phyloP scores from a whole-genome alignment of 371 early-diverging fungal species.

The Synchytrium microbalum region DNA sequence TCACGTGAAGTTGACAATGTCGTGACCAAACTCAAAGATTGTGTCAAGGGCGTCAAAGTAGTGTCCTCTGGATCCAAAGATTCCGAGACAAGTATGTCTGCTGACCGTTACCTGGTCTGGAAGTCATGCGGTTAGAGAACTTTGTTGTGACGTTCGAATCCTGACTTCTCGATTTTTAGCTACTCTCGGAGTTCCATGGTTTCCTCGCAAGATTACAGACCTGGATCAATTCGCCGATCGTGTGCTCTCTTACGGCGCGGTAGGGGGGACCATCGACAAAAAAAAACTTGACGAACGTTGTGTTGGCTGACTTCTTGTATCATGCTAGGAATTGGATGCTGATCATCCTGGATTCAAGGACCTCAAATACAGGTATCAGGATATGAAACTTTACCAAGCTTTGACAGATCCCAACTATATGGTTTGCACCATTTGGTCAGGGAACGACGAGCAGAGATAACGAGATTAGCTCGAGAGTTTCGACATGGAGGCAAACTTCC shows the following conservation, averaged over 20 bases:
- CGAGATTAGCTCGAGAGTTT: slow-evolving; percentile 74
- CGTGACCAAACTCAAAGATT: slow-evolving; percentile 44
- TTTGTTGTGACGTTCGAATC: too few relatives aligned
- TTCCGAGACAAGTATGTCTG: slow-evolving; percentile 2
- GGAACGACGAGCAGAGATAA: slow-evolving; percentile 77
- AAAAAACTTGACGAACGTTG: slow-evolving; percentile 3
- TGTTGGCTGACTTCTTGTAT: neutral
- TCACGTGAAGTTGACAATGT: slow-evolving; percentile 46
- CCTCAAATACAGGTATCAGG: slow-evolving; percentile 76
- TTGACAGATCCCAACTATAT: too few relatives aligned
- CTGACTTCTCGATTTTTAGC: neutral
- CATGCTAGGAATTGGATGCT: slow-evolving; percentile 54
- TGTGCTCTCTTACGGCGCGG: slow-evolving; percentile 88
- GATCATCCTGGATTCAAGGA: slow-evolving; percentile 95
- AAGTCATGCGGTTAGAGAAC: too few relatives aligned
- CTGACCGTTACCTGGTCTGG: neutral
- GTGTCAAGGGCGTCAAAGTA: slow-evolving; percentile 52
- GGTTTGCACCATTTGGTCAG: too few relatives aligned
- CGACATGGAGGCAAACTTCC: slow-evolving; percentile 66
- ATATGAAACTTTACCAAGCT: too few relatives aligned
- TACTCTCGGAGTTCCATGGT: slow-evolving; percentile 71
- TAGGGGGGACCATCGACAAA: neutral
- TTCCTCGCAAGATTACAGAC: slow-evolving; percentile 88
- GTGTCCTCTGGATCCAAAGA: slow-evolving; percentile 25
- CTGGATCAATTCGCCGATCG: slow-evolving; percentile 90